These are phyloP conservation scores for Hondaea fermentalgiana DNA, from an alignment of 108 stramenopile genomes.

Conservation along the genomic window DNA sequence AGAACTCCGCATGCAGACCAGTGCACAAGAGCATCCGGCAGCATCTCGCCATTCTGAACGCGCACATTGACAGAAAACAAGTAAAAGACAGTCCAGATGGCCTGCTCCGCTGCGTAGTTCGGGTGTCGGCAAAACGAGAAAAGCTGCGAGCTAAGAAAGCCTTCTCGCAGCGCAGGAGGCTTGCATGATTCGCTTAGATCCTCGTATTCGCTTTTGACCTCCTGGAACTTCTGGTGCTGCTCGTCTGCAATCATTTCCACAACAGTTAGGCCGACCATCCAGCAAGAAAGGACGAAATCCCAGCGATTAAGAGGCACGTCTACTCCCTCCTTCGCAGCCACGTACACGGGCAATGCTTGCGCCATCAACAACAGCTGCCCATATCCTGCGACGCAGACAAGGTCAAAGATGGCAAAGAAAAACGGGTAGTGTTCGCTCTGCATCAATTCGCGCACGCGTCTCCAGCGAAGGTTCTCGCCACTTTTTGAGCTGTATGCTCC, in stretches of 20 bases:
- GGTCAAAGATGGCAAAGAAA: constrained; percentile 56
- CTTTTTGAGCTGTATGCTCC: constrained; percentile 64
- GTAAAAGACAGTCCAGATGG: background rate
- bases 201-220: constrained; percentile 41
- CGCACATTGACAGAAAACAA: background rate
- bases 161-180: constrained; percentile 28
- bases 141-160: constrained; percentile 53
- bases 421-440: constrained; percentile 36
- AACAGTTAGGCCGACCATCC: constrained; percentile 39
- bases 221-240: constrained; percentile 62
- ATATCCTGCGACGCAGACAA: constrained; percentile 55
- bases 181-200: background rate
- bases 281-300: constrained; percentile 41
- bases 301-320: constrained; percentile 31
- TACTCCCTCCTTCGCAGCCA: constrained; percentile 30
- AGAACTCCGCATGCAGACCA: background rate
- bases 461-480: constrained; percentile 72
- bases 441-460: constrained; percentile 39
- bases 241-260: constrained; percentile 63
- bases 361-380: constrained; percentile 58
- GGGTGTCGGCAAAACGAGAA: constrained; percentile 55
- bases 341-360: constrained; percentile 54
- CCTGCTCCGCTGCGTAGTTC: background rate
- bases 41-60: too few relatives aligned
- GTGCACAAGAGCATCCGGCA: background rate